A percentile compares a stretch with the other conserved stretches of the same genome.
These are phyloP conservation scores for Boletus edulis DNA, from an alignment of 768 basidiomycete genomes.

Conservation along the genomic window DNA sequence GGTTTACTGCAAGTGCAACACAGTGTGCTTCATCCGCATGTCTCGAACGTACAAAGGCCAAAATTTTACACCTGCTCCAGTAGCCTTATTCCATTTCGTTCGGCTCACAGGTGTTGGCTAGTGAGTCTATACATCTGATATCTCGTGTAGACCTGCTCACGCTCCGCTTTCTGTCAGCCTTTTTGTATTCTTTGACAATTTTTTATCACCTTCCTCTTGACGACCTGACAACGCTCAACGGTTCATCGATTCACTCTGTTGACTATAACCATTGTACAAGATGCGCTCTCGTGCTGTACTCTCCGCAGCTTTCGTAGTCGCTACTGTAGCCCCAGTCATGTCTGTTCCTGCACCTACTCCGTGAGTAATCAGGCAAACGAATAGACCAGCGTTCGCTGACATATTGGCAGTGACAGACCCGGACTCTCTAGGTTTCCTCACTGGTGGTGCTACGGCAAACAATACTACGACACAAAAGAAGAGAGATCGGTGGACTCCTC, in stretches of 20 bases:
- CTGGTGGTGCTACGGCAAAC: too few species aligned
- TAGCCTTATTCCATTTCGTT: constrained; percentile 11
- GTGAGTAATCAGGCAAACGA: not conserved
- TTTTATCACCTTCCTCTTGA: constrained; percentile 9
- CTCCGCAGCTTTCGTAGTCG: constrained; percentile 4
- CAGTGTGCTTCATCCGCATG: not conserved
- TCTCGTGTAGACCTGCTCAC: not conserved
- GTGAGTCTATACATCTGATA: not conserved
- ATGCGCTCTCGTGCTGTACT: constrained; percentile 8
- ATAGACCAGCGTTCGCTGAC: not conserved
- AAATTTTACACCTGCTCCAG: not conserved
- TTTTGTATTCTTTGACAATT: constrained; percentile 7
- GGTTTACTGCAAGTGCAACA: too few species aligned
- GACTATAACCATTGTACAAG: not conserved
- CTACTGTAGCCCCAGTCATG: constrained; percentile 2
- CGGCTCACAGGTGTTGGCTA: constrained; percentile 17
- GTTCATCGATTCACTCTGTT: not conserved
- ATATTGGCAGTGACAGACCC: not conserved
- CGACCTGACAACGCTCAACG: constrained; percentile 9
- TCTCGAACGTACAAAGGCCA: not conserved
- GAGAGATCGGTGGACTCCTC: not conserved
- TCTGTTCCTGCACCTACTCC: not conserved
- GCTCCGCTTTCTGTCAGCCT: constrained; percentile 4
- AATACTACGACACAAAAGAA: not conserved
- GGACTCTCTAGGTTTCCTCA: not conserved